Evolutionary conservation across 2,329 filamentous ascomycete genomes (phyloP).

Genomic region (Trichoderma atrobrunneum): DNA sequence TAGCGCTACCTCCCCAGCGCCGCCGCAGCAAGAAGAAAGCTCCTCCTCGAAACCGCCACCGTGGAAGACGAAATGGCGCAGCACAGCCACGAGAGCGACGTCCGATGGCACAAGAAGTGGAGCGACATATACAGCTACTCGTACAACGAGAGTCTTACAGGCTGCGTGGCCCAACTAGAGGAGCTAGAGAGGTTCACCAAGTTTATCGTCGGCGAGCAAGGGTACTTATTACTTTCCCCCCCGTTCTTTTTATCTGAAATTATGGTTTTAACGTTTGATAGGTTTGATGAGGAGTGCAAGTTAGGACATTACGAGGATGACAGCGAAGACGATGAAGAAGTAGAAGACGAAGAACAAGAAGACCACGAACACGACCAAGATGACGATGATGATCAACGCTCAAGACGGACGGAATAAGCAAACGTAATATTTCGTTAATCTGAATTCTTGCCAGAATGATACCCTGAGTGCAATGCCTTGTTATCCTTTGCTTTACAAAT

Average conservation of each 20-base stretch:
- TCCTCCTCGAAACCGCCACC: conserved; percentile 50
- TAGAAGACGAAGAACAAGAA: conserved; percentile 26
- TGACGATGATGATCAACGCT: conserved; percentile 24
- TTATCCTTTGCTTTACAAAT: conserved; percentile 1
- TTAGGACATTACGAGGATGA: background rate
- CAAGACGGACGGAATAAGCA: conserved; percentile 21
- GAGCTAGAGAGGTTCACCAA: conserved; percentile 56
- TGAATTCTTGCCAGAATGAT: background rate
- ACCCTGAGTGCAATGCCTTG: background rate
- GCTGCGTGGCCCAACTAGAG: conserved; percentile 53
- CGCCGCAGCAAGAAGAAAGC: conserved; percentile 49
- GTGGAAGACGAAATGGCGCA: conserved; percentile 40
- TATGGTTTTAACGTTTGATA: conserved; percentile 19
- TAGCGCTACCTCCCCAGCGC: conserved; percentile 56
- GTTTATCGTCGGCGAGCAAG: conserved; percentile 55
- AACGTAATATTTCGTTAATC: background rate
- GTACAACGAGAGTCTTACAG: conserved; percentile 52
- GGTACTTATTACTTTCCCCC: conserved; percentile 29
- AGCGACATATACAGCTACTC: conserved; percentile 56
- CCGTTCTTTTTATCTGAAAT: no score
- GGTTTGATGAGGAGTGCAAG: conserved; percentile 32
- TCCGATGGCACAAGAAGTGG: conserved; percentile 46
- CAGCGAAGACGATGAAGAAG: conserved; percentile 25
- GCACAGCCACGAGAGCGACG: conserved; percentile 23
- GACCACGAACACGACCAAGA: background rate